These are phyloP conservation scores for Lactarius tabidus DNA, from an alignment of 768 basidiomycete species.

Conservation along the genomic window DNA sequence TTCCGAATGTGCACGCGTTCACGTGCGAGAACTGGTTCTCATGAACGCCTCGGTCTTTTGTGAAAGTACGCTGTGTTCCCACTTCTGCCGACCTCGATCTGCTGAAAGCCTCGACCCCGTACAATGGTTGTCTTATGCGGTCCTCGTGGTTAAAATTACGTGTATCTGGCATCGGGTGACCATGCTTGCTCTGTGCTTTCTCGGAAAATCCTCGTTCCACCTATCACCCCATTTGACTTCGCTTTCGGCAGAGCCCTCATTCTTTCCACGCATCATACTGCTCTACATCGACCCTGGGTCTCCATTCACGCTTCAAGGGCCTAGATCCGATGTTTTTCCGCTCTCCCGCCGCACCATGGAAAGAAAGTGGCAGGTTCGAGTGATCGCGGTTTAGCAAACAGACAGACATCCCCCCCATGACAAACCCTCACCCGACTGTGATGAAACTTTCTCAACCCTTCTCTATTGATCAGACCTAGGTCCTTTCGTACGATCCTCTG, in stretches of 20 bases:
- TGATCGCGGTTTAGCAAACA: slow-evolving; percentile 22
- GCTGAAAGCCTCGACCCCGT: slow-evolving; percentile 14
- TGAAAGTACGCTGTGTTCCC: slow-evolving; percentile 9
- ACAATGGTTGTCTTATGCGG: background rate
- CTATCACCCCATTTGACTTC: slow-evolving; percentile 15
- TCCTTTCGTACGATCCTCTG: slow-evolving; percentile 16
- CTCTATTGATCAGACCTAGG: slow-evolving; percentile 16
- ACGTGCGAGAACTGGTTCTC: background rate
- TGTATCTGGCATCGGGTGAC: slow-evolving; percentile 15
- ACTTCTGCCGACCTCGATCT: slow-evolving; percentile 3
- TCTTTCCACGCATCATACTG: slow-evolving; percentile 13
- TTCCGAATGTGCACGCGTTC: background rate
- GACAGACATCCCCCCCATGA: slow-evolving; percentile 1
- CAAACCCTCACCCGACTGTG: slow-evolving; percentile 18
- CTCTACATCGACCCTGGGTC: slow-evolving; percentile 14
- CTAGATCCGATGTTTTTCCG: slow-evolving; percentile 26
- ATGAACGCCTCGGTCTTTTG: background rate
- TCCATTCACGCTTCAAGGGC: slow-evolving; percentile 21
- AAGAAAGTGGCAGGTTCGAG: slow-evolving; percentile 11
- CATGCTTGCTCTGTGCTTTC: slow-evolving; percentile 14
- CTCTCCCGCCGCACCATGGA: slow-evolving; percentile 17
- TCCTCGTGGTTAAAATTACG: slow-evolving; percentile 17
- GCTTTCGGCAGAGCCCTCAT: slow-evolving; percentile 19
- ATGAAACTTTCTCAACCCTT: slow-evolving; percentile 16
- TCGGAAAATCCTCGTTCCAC: background rate